Conservation (phyloP, 2,329 filamentous ascomycete species). For the Sporothrix sp. region DNA sequence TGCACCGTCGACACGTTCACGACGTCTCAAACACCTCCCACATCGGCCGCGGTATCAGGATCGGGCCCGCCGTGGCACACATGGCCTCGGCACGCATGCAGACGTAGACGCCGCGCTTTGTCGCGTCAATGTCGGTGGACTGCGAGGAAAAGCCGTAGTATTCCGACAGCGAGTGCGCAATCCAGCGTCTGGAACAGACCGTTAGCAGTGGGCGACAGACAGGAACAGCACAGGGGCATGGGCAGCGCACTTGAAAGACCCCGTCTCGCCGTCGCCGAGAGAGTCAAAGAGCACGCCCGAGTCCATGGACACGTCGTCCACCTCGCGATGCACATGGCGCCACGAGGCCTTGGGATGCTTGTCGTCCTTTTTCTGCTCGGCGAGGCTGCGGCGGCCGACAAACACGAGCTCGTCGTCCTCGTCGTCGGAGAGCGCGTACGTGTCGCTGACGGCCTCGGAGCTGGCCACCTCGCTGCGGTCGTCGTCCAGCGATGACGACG, state of each 20-base stretch:
- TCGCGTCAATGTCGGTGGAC: slow-evolving; percentile 62
- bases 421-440: slow-evolving; percentile 39
- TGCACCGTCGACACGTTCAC: neutral
- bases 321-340: slow-evolving; percentile 42
- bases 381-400: slow-evolving; percentile 49
- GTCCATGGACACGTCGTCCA: slow-evolving; percentile 49
- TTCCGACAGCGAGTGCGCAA: slow-evolving; percentile 82
- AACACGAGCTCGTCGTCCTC: slow-evolving; percentile 95
- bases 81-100: slow-evolving; percentile 42
- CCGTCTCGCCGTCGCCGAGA: slow-evolving; percentile 61
- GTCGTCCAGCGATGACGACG: slow-evolving; percentile 2
- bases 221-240: slow-evolving; percentile 1
- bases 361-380: slow-evolving; percentile 16
- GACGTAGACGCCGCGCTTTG: slow-evolving; percentile 74
- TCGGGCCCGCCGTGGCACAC: slow-evolving; percentile 27
- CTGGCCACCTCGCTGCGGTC: slow-evolving; percentile 32
- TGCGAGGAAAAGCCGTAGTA: slow-evolving; percentile 87
- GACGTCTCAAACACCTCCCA: slow-evolving; percentile 41
- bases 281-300: slow-evolving; percentile 71
- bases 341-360: slow-evolving; percentile 31
- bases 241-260: slow-evolving; percentile 67
- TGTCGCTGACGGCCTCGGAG: slow-evolving; percentile 23
- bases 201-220: neutral
- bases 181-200: slow-evolving; percentile 71
- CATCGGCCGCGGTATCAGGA: slow-evolving; percentile 46